Base-by-base conservation (phyloP, 352 stramenopile species). In the Pythium coloratum region DNA sequence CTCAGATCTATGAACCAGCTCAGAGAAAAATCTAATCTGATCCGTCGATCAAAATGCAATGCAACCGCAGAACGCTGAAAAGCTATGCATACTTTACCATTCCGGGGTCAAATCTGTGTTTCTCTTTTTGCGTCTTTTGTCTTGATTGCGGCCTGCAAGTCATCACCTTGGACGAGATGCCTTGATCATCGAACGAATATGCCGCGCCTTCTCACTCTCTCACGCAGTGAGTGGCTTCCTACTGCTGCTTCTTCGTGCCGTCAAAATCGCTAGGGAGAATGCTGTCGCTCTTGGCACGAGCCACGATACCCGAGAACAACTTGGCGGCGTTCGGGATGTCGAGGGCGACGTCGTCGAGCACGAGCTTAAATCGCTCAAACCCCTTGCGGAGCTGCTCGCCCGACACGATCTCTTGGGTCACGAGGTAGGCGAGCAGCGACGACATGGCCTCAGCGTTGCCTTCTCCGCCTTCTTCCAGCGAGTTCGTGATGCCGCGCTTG, bases 281-380 rank as follows among this genome's bases (percentile, higher is more conserved):
- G 75, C 83, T 81, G 54, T 95, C 86, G 63, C 76, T 91, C 47
- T 73, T 95, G 46, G 84, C 83, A 53, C 90, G 73, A 10, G 66
- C 54, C 5, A 80, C 67, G 36, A 80, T 70, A 6, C 67, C 64
- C 12, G 69, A 33, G 34, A 80, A 75, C 18, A 75, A 36, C 40
- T 54, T 69, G 1, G 58, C 28, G 12, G 73, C 73, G 13, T 67
- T 70, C 6, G 73, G 73, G 24, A 80, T 76, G 59, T 80, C 73
- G 24, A 80, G 65, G 38, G 64, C 63, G 20, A 91, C 70, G 69
- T 95, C 66, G 72, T 83, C 61, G 66, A 84, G 18, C 73, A 93
- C 71, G 72, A 93, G 61, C 67, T 90, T 90, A 59, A 96, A 91
- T 61, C 82, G 78, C 76, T 92, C 82, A 62, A 96, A 92, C 50